Evolutionary conservation across 208 protist genomes (phyloP), one percentile per base, ranked within the genome.

Genomic region (Histomonas meleagridis): DNA sequence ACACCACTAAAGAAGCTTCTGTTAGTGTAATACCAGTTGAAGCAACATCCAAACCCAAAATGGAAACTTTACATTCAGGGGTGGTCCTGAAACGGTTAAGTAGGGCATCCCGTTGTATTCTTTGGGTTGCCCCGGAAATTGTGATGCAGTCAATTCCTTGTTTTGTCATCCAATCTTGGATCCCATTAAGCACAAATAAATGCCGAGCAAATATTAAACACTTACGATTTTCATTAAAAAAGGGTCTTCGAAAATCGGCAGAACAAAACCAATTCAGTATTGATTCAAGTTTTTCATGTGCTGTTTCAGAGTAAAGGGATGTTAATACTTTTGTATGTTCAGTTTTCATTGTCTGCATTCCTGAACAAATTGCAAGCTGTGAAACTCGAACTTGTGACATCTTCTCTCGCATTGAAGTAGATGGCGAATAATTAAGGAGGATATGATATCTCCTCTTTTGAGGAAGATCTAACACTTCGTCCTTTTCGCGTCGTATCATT

Each of bases 1-100:
- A 95, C 12, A 95, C 76, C 21, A 95, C 94, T 69, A 90, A 91
- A 48, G 62, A 78, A 21, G 94, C 92, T 46, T 92, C 92, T 26
- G 92, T 94, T 16, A 95, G 53, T 28, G 94, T 94, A 48, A 95
- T 86, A 18, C 91, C 91, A 48, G 57, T 69, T n/a, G 72, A 35
- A 21, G 62, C 91, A 55, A 53, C 76, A 48, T 86, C 65, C 5
- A 93, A 57, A 57, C 90, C 49, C 18, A 93, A 46, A 53, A 93
- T 48, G 16, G 76, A 90, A 90, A 93, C 55, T 90, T 62, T 69
- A 32, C 92, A 81, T 72, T 90, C n/a, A 16, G 28, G 43, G 38
- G 70, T 48, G 46, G 0, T 90, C 53, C 51, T 51, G 40, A 81
- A 72, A 53, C 55, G n/a, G 23, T 90, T 32, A 46, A 92, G 32